Evolutionary conservation across 805 yeast species (phyloP), one percentile per base, ranked within the genome.

Genomic region (Zygoascus flipseniorum): DNA sequence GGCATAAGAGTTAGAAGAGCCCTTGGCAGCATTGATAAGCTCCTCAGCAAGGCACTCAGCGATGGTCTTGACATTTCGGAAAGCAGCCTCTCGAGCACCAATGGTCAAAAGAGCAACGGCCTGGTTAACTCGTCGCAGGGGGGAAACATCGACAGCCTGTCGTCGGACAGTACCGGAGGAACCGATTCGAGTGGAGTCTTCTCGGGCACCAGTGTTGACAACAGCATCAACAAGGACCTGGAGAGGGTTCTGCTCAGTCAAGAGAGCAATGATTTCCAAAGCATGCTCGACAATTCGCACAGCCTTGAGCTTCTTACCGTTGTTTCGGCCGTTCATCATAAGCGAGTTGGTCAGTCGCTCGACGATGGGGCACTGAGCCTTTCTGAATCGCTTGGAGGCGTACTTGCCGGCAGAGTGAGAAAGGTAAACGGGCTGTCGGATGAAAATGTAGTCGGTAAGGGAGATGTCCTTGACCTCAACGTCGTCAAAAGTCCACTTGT

Each of bases 321-420:
- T 93, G 95, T 93, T 93, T 84, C 98, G 92, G 83, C 99, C 99
- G 86, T 93, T 90, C 99, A 93, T 93, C 99, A 93, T 93, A 75
- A 93, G 83, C 63, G 99, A 86, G 92, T 93, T 92, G 79, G 98
- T 92, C 77, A 93, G 83, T 85, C 99, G 92, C 86, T 93, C 99
- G 69, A 93, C 77, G 76, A 93, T 85, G 73, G 98, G 98, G 82
- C 97, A 90, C 83, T 93, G 99, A 67, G 98, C 93, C 86, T 93
- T 93, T 86, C 98, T 90, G 87, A 93, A 93, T 80, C 99, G 90
- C 89, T 93, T 93, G 80, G 88, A 76, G 71, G 98, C 98, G 81
- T 92, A 93, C 79, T 97, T 92, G 76, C 99, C 99, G 70, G 99
- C 97, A 71, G 98, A 89, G 93, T 93, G 99, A 72, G 97, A 81